Conservation (phyloP, 108 stramenopile genomes). For the Cylindrotheca closterium region DNA sequence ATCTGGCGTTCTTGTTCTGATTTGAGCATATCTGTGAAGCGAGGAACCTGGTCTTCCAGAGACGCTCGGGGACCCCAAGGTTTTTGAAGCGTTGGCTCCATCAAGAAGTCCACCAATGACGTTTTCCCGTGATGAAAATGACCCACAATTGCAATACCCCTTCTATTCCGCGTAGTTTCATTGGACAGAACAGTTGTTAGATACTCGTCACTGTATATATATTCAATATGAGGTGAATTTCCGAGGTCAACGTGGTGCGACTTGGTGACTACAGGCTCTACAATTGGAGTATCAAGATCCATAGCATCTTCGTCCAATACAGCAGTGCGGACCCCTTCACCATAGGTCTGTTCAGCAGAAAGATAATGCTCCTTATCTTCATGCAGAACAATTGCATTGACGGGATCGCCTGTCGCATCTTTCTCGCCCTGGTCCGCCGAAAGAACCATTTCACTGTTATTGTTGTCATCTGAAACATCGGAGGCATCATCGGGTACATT, state of each 20-base stretch:
- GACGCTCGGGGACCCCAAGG: constrained; percentile 32
- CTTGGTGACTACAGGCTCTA: constrained; percentile 86
- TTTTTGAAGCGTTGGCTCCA: constrained; percentile 63
- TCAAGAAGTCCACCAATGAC: constrained; percentile 77
- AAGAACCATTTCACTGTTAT: constrained; percentile 34
- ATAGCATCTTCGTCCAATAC: constrained; percentile 99
- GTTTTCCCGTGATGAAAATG: constrained; percentile 98
- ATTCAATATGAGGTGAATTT: not conserved
- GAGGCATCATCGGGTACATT: constrained; percentile 67
- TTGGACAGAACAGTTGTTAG: constrained; percentile 59
- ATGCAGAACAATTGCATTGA: constrained; percentile 91
- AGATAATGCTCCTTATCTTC: constrained; percentile 99
- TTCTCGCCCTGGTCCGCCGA: constrained; percentile 14
- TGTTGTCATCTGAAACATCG: constrained; percentile 61
- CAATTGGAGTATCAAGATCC: constrained; percentile 94
- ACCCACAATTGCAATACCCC: constrained; percentile 92
- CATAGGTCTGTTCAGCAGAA: constrained; percentile 93
- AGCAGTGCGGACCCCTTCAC: constrained; percentile 90
- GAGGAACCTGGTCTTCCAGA: constrained; percentile 44
- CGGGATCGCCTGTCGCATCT: constrained; percentile 43
- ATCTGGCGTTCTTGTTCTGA: constrained; percentile 94
- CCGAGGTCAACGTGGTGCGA: constrained; percentile 22
- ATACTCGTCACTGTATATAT: constrained; percentile 56
- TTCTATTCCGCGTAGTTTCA: constrained; percentile 66
- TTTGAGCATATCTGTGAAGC: constrained; percentile 86